Base-by-base conservation (phyloP, 164 flowering plant genomes). In the Vitis vinifera region DNA sequence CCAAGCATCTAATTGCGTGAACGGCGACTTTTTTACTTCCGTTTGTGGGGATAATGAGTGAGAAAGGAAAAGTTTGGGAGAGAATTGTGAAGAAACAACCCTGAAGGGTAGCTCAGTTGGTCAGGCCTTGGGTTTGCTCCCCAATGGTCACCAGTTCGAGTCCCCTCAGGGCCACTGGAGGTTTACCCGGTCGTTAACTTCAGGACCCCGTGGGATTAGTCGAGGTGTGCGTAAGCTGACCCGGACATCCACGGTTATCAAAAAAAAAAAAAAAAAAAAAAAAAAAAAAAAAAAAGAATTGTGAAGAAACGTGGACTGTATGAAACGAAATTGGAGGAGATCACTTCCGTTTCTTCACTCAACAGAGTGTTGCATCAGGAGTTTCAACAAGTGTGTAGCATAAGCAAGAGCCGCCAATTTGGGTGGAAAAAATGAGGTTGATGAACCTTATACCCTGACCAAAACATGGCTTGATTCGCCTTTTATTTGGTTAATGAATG, bases 1-100 rank as follows among this genome's bases (percentile, higher is more conserved):
- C 67, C 70, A 79, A 13, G 81, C 82, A 1, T 82, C 75, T n/a
- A 79, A 77, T 61, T 75, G 79, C 70, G 73, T 78, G 0, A 75
- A 79, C 19, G 85, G 85, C 0, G 81, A 79, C 56, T 76, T 77
- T 16, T 79, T 77, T 15, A 73, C 74, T 8, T 77, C 19, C 19
- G 19, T 17, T 55, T 3, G 76, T 68, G 37, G 78, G 13, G 51
- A 3, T 47, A 50, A 78, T 78, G 76, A 49, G 65, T 29, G 76
- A 8, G n/a, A 75, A 78, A 16, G 78, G 73, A 23, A 15, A 65
- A 58, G 73, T 71, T 3, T 78, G 81, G 78, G 76, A 75, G 23
- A 51, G 48, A 3, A 68, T 78, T 10, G 78, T 71, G 59, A 71
- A 71, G 27, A 31, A 75, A 23, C 47, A n/a, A n/a, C n/a, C n/a